Evolutionary conservation across 1,284 basidiomycete genomes (phyloP), one percentile per base, ranked within the genome.

Genomic region (Lignosus rhinocerotis): DNA sequence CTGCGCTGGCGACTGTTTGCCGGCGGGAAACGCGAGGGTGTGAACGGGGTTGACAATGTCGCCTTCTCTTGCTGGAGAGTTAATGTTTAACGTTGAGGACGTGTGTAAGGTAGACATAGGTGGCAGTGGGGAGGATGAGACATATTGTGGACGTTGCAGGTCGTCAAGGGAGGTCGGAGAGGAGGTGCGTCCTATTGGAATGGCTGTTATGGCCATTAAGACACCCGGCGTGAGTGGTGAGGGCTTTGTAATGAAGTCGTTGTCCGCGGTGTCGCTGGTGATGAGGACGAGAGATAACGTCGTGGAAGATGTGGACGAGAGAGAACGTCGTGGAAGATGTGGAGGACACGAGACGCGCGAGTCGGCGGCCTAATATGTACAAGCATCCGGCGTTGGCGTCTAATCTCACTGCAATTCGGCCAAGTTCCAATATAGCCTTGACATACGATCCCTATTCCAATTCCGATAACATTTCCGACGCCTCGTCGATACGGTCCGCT

Each of bases 31-130:
- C 39, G 64, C 62, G 48, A 77, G 66, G 44, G 69, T 60, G 60
- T 76, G 72, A 50, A 76, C 64, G 10, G 77, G 71, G 51, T 75
- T 78, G 9, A 73, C 56, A 55, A 47, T 32, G 33, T 68, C 68
- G 9, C 49, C 51, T 36, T 61, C 65, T 6, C 60, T 56, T 10
- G 62, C 36, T 6, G 59, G 51, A 9, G 64, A 47, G 48, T 58
- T 62, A 33, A 72, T 48, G 16, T 76, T 76, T 53, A 72, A 70
- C 12, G 71, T 66, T 25, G 76, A 75, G n/a, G 76, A 73, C 1
- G 75, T 70, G 55, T 68, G 69, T 2, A 75, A 72, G 7, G 71
- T 65, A 32, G 68, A 57, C 9, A 60, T 39, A 12, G 66, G 65
- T 17, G 54, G 44, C 11, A 41, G 50, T 7, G 66, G 59, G 1